Conservation (phyloP, 805 yeast species). For the Sugiyamaella marilandica region DNA sequence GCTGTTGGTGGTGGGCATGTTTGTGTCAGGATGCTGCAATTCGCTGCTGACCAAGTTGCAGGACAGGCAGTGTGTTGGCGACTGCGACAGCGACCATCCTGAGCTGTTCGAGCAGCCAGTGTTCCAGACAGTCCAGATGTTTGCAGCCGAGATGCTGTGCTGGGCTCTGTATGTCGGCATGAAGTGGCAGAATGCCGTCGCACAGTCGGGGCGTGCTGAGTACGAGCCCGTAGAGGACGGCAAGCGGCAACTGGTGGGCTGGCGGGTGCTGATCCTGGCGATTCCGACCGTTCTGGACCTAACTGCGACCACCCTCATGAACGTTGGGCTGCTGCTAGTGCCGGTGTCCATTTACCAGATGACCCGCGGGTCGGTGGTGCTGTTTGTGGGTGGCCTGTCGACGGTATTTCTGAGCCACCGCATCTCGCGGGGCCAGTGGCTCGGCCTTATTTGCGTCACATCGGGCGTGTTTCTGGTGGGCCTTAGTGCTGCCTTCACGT, state of each 20-base stretch:
- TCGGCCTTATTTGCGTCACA: conserved; percentile 56
- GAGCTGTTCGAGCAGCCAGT: conserved; percentile 72
- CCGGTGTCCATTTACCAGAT: conserved; percentile 81
- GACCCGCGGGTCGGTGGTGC: conserved; percentile 75
- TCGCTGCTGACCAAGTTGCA: conserved; percentile 71
- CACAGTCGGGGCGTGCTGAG: conserved; percentile 9
- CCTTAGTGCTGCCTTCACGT: conserved; percentile 50
- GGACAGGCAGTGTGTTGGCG: conserved; percentile 63
- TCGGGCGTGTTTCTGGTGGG: conserved; percentile 72
- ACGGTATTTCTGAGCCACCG: conserved; percentile 53
- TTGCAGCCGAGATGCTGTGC: conserved; percentile 60
- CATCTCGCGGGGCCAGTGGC: conserved; percentile 63
- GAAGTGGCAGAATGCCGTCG: conserved; percentile 6
- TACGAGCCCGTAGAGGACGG: conserved; percentile 1
- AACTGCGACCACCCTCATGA: conserved; percentile 68
- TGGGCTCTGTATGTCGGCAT: conserved; percentile 39
- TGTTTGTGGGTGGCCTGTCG: conserved; percentile 70
- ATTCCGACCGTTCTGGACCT: conserved; percentile 71
- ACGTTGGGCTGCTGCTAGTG: conserved; percentile 65
- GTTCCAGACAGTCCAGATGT: conserved; percentile 76
- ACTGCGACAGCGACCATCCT: conserved; percentile 41
- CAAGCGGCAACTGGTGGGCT: conserved; percentile 20
- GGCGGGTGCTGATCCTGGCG: conserved; percentile 38
- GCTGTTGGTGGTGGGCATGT: conserved; percentile 45
- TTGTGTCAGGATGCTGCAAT: conserved; percentile 66